These are phyloP conservation scores for Luffa acutangula DNA, from an alignment of 306 rosid species.

Conservation along the genomic window DNA sequence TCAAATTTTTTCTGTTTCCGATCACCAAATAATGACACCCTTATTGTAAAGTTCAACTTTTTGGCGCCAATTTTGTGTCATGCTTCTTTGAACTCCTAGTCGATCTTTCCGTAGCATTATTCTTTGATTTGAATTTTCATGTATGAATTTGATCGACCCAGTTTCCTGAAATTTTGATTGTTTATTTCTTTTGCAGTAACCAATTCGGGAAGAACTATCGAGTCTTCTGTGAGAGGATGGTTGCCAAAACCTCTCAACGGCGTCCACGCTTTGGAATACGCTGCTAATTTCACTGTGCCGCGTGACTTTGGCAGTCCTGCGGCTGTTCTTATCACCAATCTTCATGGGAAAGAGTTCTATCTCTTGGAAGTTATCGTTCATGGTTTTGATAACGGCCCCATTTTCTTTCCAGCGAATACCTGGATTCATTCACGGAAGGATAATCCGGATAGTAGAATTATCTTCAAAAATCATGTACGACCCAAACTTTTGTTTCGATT, in stretches of 20 bases:
- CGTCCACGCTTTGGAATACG: conserved; percentile 49
- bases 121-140: background rate
- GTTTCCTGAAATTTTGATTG: background rate
- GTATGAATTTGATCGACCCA: background rate
- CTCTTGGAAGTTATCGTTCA: conserved; percentile 54
- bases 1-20: background rate
- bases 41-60: background rate
- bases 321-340: conserved; percentile 70
- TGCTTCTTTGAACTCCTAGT: background rate
- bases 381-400: conserved; percentile 60
- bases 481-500: background rate
- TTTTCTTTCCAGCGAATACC: conserved; percentile 80
- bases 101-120: background rate
- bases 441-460: conserved; percentile 58
- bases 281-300: conserved; percentile 53
- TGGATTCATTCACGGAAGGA: conserved; percentile 77
- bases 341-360: conserved; percentile 66
- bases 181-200: conserved; percentile 34
- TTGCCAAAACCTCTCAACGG: conserved; percentile 42
- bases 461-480: conserved; percentile 70
- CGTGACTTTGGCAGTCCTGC: conserved; percentile 63
- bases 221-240: conserved; percentile 67
- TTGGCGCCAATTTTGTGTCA: background rate
- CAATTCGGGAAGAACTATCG: conserved; percentile 46
- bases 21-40: background rate